A percentile compares a stretch with the other conserved stretches of the same genome.
Evolutionary conservation across 257 asterid species (phyloP).

Genomic region (Solanum arcanum): DNA sequence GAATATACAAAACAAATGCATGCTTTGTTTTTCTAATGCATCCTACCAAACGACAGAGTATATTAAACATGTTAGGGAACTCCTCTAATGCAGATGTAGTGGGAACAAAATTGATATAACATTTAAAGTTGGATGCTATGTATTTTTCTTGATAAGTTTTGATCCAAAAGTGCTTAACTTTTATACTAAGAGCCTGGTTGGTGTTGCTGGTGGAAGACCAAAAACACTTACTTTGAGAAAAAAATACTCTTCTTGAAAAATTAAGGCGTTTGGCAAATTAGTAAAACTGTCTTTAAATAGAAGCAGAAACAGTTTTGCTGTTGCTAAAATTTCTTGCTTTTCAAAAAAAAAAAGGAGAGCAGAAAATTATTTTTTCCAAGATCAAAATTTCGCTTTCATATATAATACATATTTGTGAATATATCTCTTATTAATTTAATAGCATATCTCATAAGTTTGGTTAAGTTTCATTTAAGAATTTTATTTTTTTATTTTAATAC

Average conservation of each 20-base stretch:
- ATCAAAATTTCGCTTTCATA: neutral
- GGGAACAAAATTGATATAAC: neutral
- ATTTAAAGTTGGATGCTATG: neutral
- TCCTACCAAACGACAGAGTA: neutral
- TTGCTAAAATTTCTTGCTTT: neutral
- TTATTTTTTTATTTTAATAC: neutral
- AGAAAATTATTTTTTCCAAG: neutral
- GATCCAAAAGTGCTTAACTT: neutral
- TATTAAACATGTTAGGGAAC: neutral
- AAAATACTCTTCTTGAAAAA: neutral
- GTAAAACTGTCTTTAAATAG: neutral
- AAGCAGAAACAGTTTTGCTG: neutral
- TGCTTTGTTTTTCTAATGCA: neutral
- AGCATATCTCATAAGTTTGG: neutral
- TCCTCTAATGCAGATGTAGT: neutral
- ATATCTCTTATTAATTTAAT: neutral
- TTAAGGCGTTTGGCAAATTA: neutral
- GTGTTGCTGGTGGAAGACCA: neutral
- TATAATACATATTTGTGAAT: neutral
- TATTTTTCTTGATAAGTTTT: neutral
- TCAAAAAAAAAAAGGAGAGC: no score
- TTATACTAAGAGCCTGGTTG: neutral
- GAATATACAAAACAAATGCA: neutral
- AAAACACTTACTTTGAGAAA: neutral
- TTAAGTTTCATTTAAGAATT: neutral